Evolutionary conservation across 352 stramenopile genomes (phyloP), one percentile per base, ranked within the genome.

Genomic region (Globisporangium paroecandrum): DNA sequence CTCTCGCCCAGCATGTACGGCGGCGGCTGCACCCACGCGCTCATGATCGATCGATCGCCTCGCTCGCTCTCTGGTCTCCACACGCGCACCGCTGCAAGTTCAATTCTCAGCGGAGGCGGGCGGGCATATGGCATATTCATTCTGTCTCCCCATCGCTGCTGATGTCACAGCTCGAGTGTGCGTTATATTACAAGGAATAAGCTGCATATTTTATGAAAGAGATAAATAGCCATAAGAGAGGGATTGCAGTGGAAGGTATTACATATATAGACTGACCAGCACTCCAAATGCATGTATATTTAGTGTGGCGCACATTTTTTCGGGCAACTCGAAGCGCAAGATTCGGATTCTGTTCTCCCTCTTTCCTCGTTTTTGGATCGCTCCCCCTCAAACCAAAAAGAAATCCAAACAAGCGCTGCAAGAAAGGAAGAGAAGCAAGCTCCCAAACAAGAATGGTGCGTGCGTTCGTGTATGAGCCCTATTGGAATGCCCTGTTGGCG

Each of bases 1-100:
- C 87, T 81, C 64, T 93, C 83, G 56, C 85, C 85, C 56, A 95
- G 73, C 87, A 95, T 95, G 66, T 90, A 93, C 58, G 87, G 82
- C 38, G 87, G 87, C 29, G 73, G 53, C 58, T 77, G 76, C 65
- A 91, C 76, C 62, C 73, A 66, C 74, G 63, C 20, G 54, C 66
- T 56, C 67, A 61, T 59, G 36, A 54, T 25, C 38, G 53, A 25
- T 36, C 59, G 41, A 43, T 58, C n/a, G 49, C 43, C 43, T 65
- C 47, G 27, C 34, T 43, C 25, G n/a, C 22, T 66, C 49, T 56
- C 49, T 27, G 51, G 41, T n/a, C 24, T 34, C 24, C 22, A 22
- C 51, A 13, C 27, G 8, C n/a, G 27, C 51, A 24, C 24, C 12
- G 51, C 38, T 46, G 51, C 27, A 36, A 20, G 54, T 59, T 59